Conservation (phyloP, 768 basidiomycete species). For the Clathrus columnatus region DNA sequence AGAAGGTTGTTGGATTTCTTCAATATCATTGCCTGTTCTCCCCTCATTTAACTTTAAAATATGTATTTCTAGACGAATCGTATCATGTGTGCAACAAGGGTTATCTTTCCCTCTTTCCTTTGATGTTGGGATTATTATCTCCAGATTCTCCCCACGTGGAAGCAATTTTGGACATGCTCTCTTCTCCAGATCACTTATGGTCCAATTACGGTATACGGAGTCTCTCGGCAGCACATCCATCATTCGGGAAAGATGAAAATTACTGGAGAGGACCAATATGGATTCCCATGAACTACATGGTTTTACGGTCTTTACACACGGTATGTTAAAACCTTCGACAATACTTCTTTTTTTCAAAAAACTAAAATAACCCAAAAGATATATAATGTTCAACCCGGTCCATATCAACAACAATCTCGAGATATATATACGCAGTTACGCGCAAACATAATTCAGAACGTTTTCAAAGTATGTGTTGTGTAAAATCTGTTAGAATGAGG, state of each 20-base stretch:
- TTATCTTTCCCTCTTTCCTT: conserved; percentile 90
- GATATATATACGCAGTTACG: conserved; percentile 76
- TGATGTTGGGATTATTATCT: conserved; percentile 74
- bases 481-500: neutral
- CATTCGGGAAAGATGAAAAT: conserved; percentile 88
- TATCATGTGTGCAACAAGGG: conserved; percentile 86
- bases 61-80: conserved; percentile 63
- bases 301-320: conserved; percentile 68
- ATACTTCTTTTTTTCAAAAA: neutral
- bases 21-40: neutral
- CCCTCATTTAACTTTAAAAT: neutral
- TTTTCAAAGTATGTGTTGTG: conserved; percentile 42
- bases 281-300: conserved; percentile 96
- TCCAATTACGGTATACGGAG: conserved; percentile 85
- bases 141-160: conserved; percentile 72
- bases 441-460: conserved; percentile 77
- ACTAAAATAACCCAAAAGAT: conserved; percentile 36
- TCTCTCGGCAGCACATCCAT: conserved; percentile 77
- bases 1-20: conserved; percentile 54
- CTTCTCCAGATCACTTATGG: conserved; percentile 82
- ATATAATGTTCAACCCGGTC: conserved; percentile 74
- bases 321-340: conserved; percentile 27
- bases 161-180: conserved; percentile 70
- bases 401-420: conserved; percentile 63
- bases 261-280: conserved; percentile 98